Evolutionary conservation across 352 stramenopile species (phyloP).

Genomic region (Globisporangium carolinianum): DNA sequence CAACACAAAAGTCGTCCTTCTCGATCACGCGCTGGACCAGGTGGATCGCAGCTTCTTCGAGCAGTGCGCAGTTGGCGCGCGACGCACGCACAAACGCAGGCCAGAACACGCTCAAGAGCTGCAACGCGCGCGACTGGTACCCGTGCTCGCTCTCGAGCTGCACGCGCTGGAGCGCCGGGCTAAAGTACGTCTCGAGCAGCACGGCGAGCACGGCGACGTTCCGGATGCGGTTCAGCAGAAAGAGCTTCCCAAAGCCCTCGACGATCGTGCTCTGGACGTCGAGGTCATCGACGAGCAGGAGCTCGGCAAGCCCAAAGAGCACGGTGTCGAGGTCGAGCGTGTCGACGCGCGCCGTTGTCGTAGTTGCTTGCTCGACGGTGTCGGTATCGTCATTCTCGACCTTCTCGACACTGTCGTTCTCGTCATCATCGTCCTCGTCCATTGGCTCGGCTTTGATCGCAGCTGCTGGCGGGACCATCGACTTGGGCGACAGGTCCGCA

Average conservation of each 20-base stretch:
- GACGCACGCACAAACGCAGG: constrained; percentile 54
- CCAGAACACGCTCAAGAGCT: constrained; percentile 75
- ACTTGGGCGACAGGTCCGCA: constrained; percentile 41
- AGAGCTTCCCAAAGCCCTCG: constrained; percentile 69
- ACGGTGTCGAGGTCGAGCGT: constrained; percentile 51
- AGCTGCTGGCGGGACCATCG: constrained; percentile 20
- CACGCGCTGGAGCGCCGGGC: constrained; percentile 44
- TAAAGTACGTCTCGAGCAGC: constrained; percentile 71
- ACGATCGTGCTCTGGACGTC: constrained; percentile 71
- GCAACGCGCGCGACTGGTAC: constrained; percentile 54
- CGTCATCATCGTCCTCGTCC: constrained; percentile 15
- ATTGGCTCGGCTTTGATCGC: constrained; percentile 19
- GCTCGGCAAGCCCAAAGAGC: constrained; percentile 45
- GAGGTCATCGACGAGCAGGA: constrained; percentile 49
- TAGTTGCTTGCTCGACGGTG: background rate
- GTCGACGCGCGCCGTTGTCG: constrained; percentile 10
- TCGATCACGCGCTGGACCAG: constrained; percentile 59
- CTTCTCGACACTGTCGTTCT: background rate
- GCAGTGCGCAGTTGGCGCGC: constrained; percentile 41
- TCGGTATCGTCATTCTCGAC: no score
- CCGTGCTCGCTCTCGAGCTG: constrained; percentile 46
- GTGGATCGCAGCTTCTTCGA: constrained; percentile 60
- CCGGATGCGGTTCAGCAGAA: constrained; percentile 66
- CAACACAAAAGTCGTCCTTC: constrained; percentile 28
- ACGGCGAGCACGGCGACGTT: constrained; percentile 52